These are phyloP conservation scores for Podaxis sp. DNA, from an alignment of 768 basidiomycete genomes.

Conservation along the genomic window DNA sequence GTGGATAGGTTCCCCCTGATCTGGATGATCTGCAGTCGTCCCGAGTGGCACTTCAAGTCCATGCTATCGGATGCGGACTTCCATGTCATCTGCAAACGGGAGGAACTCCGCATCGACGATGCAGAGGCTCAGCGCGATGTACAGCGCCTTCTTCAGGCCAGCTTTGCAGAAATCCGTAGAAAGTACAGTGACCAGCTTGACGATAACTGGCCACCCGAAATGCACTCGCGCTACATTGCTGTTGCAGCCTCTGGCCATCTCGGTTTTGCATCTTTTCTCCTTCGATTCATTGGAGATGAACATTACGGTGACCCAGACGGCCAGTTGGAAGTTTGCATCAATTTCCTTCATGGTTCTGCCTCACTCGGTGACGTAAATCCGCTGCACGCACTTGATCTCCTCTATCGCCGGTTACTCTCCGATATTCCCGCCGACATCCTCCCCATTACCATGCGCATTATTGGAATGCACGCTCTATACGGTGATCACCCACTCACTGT, in stretches of 20 bases:
- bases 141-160: neutral
- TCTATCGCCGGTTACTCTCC: no score
- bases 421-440: no score
- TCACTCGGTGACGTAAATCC: neutral
- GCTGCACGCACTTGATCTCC: neutral
- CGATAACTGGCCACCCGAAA: constrained; percentile 1
- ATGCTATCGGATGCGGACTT: neutral
- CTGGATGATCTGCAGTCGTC: neutral
- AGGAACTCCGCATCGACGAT: constrained; percentile 1
- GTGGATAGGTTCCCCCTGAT: neutral
- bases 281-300: constrained; percentile 2
- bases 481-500: no score
- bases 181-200: neutral
- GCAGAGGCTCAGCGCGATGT: neutral
- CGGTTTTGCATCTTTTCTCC: neutral
- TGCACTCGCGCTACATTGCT: neutral
- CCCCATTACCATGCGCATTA: no score
- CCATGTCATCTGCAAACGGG: neutral
- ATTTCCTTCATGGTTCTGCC: neutral
- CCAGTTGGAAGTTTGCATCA: neutral
- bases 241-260: neutral
- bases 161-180: neutral
- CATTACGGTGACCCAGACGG: neutral
- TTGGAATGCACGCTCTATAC: no score
- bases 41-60: neutral